Percentiles rank a stretch among this genome's conserved stretches.
Evolutionary conservation across 495 filamentous ascomycete genomes (phyloP).

Genomic region (Thozetella sp.): DNA sequence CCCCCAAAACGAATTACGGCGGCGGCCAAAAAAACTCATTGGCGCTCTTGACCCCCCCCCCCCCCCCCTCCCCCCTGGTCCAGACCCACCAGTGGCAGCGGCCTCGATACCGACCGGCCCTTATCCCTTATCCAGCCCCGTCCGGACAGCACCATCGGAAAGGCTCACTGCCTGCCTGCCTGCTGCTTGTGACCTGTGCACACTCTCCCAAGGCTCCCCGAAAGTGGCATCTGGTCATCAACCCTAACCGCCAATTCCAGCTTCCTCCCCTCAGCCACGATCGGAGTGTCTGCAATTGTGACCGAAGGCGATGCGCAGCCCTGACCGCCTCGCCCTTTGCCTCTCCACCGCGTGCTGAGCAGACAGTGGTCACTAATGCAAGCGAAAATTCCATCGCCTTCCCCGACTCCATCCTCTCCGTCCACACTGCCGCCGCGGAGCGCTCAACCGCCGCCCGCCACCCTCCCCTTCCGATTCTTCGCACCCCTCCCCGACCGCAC

Average conservation of each 20-base stretch:
- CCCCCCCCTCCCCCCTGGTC: not conserved
- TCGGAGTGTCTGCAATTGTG: slow-evolving; percentile 1
- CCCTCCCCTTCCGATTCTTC: slow-evolving; percentile 9
- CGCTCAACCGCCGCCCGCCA: slow-evolving; percentile 11
- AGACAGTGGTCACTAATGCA: slow-evolving; percentile 3
- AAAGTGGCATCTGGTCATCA: not conserved
- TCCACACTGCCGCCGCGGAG: not conserved
- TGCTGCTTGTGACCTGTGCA: not conserved
- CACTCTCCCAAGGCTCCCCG: not conserved
- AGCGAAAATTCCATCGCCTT: slow-evolving; percentile 4
- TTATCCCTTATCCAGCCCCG: not conserved
- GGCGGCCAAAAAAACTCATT: not conserved
- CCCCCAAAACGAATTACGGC: not conserved
- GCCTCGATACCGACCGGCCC: not conserved
- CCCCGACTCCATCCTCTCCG: not conserved
- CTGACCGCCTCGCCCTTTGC: not conserved
- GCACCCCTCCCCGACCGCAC: slow-evolving; percentile 17
- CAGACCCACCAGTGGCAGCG: not conserved
- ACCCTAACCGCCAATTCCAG: not conserved
- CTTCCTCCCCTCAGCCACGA: not conserved
- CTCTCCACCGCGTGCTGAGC: slow-evolving; percentile 4
- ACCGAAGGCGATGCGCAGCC: slow-evolving; percentile 4
- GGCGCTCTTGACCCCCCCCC: too few relatives aligned
- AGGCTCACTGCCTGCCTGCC: not conserved
- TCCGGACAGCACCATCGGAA: not conserved